Conservation (phyloP, 2,329 filamentous ascomycete genomes). For the Verticillium zaregamsianum region DNA sequence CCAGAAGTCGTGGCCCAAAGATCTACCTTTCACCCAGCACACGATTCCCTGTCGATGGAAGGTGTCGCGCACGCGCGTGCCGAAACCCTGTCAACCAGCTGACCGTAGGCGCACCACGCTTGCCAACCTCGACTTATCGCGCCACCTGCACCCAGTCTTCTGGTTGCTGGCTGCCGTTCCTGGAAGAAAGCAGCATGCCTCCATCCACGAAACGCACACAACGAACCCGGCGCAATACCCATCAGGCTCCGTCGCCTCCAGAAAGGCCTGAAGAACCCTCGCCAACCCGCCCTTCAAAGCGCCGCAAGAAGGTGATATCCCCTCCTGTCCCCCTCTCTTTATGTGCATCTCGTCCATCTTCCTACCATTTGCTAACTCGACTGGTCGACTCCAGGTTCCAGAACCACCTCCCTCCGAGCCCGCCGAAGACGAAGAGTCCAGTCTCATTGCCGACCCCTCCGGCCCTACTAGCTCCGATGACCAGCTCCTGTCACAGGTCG, state of each 20-base stretch:
- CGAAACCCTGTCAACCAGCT: not conserved
- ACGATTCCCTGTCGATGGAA: not conserved
- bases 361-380: slow-evolving; percentile 9
- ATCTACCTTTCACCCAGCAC: not conserved
- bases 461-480: slow-evolving; percentile 45
- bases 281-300: slow-evolving; percentile 58
- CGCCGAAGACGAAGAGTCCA: slow-evolving; percentile 41
- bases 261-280: slow-evolving; percentile 45
- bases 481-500: slow-evolving; percentile 51
- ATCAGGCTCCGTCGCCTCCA: slow-evolving; percentile 29
- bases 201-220: slow-evolving; percentile 31
- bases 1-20: not conserved
- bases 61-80: not conserved
- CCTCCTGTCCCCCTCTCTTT: slow-evolving; percentile 12
- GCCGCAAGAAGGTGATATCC: slow-evolving; percentile 53
- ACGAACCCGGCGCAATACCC: slow-evolving; percentile 33
- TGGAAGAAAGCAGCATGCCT: slow-evolving; percentile 23
- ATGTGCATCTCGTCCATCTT: slow-evolving; percentile 2
- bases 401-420: slow-evolving; percentile 34
- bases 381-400: slow-evolving; percentile 25
- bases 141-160: not conserved
- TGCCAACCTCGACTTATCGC: not conserved
- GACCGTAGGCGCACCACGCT: not conserved
- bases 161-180: not conserved
- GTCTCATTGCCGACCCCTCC: slow-evolving; percentile 35